Base-by-base conservation (phyloP, 1,139 yeast genomes). In the Oligophagozyma castellii region DNA sequence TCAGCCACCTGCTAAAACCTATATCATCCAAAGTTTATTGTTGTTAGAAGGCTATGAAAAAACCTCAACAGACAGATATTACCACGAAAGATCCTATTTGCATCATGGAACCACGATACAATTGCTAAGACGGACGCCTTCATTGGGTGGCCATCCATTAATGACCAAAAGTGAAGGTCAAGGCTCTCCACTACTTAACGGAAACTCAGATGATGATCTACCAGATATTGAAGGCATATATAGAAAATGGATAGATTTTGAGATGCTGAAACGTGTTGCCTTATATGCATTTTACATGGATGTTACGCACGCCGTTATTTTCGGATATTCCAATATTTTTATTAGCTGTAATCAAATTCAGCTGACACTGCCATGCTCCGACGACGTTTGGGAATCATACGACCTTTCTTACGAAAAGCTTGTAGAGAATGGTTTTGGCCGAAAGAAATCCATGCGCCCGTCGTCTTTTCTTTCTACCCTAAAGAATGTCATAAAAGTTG, bases 71-170 rank as follows among this genome's bases (percentile, higher is more conserved):
- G 56, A 66, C 36, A 56, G 80, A 36, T 56, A 58, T 21, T 54
- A 75, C 42, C 92, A 79, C 45, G 92, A 78, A 47, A 51, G 93
- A 27, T 80, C 80, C 0, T 79, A 73, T 44, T 58, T 79, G 7
- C 89, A 79, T 44, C 84, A 78, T 45, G 89, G 84, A 2, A 68
- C 84, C 0, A 72, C 80, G 0, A 70, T 77, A 13, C 92, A 79
- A 49, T 53, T 80, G 32, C 55, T 80, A 26, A 58, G 86, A 36
- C 61, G 93, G 43, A 72, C 79, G 10, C 80, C 92, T 0, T 66
- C 75, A n/a, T 50, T 79, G 25, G 81, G 80, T 5, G 80, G 80
- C 0, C 73, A 72, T 39, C 80, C 80, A 0, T 39, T 57, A 28
- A 50, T 58, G n/a, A 46, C 48, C 27, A 53, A 52, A 31, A 41